Evolutionary conservation across 1,284 basidiomycete species (phyloP), one percentile per base, ranked within the genome.

Genomic region (Agroathelia rolfsii): DNA sequence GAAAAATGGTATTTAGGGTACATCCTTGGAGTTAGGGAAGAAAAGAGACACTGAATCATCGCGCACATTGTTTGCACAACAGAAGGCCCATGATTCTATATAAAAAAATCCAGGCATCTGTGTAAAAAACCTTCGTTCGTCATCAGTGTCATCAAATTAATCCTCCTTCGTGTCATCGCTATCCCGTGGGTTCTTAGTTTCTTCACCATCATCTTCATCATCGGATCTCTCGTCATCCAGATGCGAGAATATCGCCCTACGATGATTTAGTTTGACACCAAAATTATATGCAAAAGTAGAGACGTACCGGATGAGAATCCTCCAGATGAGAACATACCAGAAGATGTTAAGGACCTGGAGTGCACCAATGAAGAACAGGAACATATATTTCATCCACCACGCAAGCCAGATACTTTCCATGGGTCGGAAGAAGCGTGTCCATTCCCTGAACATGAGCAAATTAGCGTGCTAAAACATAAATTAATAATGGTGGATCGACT

Each of bases 281-380:
- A 6, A 34, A 10, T 20, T 14, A 36, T 15, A 21, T 17, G 3
- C n/a, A 36, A 11, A 3, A 17, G 10, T 3, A 13, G 15, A 66
- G 55, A 30, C 65, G 31, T 43, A 76, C 72, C 71, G 59, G 32
- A 55, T 49, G 10, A 68, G 50, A 38, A 94, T 80, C 34, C 85
- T 74, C 53, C 72, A 58, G 49, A 93, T 88, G 28, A 88, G 62
- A 55, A 67, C 76, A 53, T 87, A 92, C 89, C 89, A 94, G 62
- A 94, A 94, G 13, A 93, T 43, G 52, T 95, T 94, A 48, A 96
- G 67, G 39, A 74, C 48, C 53, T 90, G 88, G 9, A 96, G 65
- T 1, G 86, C 56, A 8, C 77, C 46, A 37, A 95, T 63, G 1
- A 89, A 83, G 0, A 55, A 44, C 47, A 92, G 87, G 31, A 93